Evolutionary conservation across 805 yeast genomes (phyloP).

Genomic region (Middelhovenomyces tepae): DNA sequence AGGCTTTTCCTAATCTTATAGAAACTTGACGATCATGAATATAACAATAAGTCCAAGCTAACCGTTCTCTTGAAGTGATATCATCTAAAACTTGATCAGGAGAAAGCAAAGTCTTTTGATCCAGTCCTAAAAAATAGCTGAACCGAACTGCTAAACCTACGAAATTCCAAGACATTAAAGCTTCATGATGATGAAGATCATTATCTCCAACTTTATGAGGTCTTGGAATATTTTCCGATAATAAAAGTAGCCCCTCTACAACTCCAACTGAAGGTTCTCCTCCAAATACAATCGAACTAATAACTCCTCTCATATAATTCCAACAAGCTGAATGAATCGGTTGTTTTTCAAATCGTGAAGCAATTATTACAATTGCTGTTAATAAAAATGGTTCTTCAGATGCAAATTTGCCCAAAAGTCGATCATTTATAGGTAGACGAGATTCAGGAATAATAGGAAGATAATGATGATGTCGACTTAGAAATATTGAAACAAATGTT

Average conservation of each 20-base stretch:
- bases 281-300: slow-evolving; percentile 13
- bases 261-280: slow-evolving; percentile 15
- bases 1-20: slow-evolving; percentile 18
- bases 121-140: slow-evolving; percentile 17
- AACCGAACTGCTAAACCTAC: slow-evolving; percentile 18
- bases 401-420: slow-evolving; percentile 8
- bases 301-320: slow-evolving; percentile 6
- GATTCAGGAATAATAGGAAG: slow-evolving; percentile 10
- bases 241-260: slow-evolving; percentile 16
- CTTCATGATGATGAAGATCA: slow-evolving; percentile 12
- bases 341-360: slow-evolving; percentile 11
- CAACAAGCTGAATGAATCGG: slow-evolving; percentile 8
- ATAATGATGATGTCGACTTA: slow-evolving; percentile 15
- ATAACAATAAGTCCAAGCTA: slow-evolving; percentile 20
- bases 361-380: slow-evolving; percentile 13
- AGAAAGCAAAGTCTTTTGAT: slow-evolving; percentile 18
- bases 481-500: slow-evolving; percentile 13
- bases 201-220: slow-evolving; percentile 7
- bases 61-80: slow-evolving; percentile 15
- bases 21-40: slow-evolving; percentile 20
- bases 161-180: slow-evolving; percentile 17
- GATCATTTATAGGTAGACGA: slow-evolving; percentile 7
- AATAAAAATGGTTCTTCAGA: slow-evolving; percentile 12
- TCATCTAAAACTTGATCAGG: slow-evolving; percentile 12
- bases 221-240: slow-evolving; percentile 19